Evolutionary conservation across 192 early-diverging fungal genomes (phyloP), one percentile per base, ranked within the genome.

Genomic region (Podila verticillata): DNA sequence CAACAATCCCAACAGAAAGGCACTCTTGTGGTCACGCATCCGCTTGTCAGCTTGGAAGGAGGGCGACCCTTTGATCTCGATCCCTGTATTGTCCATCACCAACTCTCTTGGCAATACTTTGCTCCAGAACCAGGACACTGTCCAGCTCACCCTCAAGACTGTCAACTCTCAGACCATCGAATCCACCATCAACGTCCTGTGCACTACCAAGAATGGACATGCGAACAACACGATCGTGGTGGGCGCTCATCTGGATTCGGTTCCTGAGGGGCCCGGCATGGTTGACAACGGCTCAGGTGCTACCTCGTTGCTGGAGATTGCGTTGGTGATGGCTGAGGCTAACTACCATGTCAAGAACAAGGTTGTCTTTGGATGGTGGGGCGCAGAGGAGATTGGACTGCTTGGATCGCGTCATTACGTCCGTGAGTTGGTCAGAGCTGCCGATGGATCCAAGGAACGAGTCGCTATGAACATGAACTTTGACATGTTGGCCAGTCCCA

Each of bases 401-500:
- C 65, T 91, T 57, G 92, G 92, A 20, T 91, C 91, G 44, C 83
- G 88, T 15, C 84, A 90, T 36, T 89, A 88, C 75, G 88, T 88
- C 5, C 82, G 85, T 12, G 73, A 84, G 32, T 58, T 91, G 68
- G 77, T 84, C 13, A 79, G 68, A 60, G 65, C 62, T 30, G 79
- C 83, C 22, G 75, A 83, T 12, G 62, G 47, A 15, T 31, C 26
- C 28, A 88, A 85, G 83, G 31, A 69, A 0, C 70, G 89, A 35
- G 80, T 93, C 44, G 88, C 87, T 4, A 83, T 89, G 63, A 77
- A 90, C 71, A 84, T 93, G 57, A 93, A 93, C 70, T 89, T 93
- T 84, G 92, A 93, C 73, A 93, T 91, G 90, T 77, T 93, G 30
- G 92, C 86, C 10, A 91, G 90, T 75, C 92, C 92, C 44, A 93